phyloP scores from a whole-genome alignment of 441 rosid genomes.

The Macaranga tanarius region DNA sequence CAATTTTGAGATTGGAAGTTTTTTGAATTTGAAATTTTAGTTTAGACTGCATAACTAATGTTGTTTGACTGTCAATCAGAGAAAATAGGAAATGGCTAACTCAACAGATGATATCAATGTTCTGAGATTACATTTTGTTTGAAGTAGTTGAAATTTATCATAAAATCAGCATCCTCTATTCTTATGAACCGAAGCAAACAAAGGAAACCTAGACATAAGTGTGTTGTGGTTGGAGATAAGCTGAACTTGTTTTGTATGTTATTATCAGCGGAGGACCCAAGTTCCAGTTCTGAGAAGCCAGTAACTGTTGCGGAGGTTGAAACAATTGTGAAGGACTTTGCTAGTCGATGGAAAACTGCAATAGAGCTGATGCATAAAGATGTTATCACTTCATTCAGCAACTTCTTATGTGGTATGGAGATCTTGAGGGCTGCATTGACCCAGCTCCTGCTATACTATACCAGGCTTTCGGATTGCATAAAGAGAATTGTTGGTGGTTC shows the following conservation, averaged over 20 bases:
- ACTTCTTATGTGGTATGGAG: conserved; percentile 96
- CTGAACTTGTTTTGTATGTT: not conserved
- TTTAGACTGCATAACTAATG: not conserved
- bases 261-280: conserved; percentile 81
- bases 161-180: no score
- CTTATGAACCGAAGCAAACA: not conserved
- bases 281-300: conserved; percentile 59
- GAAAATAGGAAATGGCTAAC: not conserved
- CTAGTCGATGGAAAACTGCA: conserved; percentile 85
- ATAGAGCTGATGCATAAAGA: conserved; percentile 99
- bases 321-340: conserved; percentile 70
- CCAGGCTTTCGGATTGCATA: conserved; percentile 89
- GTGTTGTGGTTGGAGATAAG: not conserved
- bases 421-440: conserved; percentile 84
- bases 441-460: conserved; percentile 89
- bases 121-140: not conserved
- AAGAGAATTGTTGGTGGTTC: conserved; percentile 79
- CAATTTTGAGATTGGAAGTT: not conserved
- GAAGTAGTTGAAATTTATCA: not conserved
- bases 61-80: not conserved
- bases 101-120: not conserved
- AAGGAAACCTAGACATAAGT: not conserved
- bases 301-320: conserved; percentile 68
- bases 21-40: not conserved
- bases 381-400: conserved; percentile 94